Evolutionary conservation across 306 rosid species (phyloP), one percentile per base, ranked within the genome.

Genomic region (Lathyrus oleraceus): DNA sequence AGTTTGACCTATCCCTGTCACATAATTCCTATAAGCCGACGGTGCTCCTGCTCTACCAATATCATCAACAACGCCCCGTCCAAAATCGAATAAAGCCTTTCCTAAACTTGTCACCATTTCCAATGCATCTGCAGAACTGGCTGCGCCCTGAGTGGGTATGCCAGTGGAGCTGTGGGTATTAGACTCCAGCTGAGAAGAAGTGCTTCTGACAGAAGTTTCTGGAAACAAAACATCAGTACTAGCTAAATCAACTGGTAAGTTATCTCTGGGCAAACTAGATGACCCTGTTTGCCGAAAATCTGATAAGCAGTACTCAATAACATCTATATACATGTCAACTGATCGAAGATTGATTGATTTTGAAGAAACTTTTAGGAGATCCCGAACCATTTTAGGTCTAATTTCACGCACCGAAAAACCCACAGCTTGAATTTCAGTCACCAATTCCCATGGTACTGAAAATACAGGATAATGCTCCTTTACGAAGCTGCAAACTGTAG

Each of bases 391-490:
- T 81, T 90, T 90, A 49, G 98, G 98, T 78, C 88, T 88, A 72
- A 93, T 86, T 83, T 93, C 94, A 67, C 96, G 82, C 54, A 88
- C 85, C 7, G 85, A 48, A 69, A 87, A 86, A 62, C 97, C 97
- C 72, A 88, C 86, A 52, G 97, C 94, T 84, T 78, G 94, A 74
- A 93, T 88, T 84, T 93, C 98, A 56, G 88, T 84, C 52, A 90
- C 92, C 83, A 93, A 81, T 79, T 93, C 94, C 97, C 97, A 93
- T 13, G 98, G 98, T 72, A 93, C 97, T 16, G 96, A 90, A 87
- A 93, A 93, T 67, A 93, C 97, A 39, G 98, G 98, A 74, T 93
- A 85, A 78, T 93, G 98, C 87, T 90, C 96, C 85, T 93, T 93
- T 32, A 93, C 98, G 80, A 93, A 93, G 84, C 90, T 79, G 80